phyloP scores from a whole-genome alignment of 352 stramenopile species.

The Bremia lactucae region DNA sequence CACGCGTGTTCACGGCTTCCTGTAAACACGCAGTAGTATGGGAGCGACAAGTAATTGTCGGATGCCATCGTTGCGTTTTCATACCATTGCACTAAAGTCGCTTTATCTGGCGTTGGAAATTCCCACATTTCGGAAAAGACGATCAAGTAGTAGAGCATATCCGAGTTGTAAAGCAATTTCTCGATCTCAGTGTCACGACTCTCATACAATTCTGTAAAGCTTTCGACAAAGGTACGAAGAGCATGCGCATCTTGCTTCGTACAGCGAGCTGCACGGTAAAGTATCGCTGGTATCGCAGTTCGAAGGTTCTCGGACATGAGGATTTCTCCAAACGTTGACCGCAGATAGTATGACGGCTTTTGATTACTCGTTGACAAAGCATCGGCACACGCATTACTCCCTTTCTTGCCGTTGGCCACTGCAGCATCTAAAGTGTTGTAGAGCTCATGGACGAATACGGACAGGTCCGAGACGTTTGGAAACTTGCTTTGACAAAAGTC shows the following conservation, averaged over 20 bases:
- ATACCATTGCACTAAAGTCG: conserved; percentile 45
- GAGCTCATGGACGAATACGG: conserved; percentile 35
- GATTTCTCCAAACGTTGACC: conserved; percentile 46
- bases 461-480: conserved; percentile 32
- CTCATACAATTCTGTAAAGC: conserved; percentile 1
- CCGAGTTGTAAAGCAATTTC: conserved; percentile 44
- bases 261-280: conserved; percentile 42
- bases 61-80: conserved; percentile 49
- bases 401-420: conserved; percentile 22
- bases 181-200: conserved; percentile 29
- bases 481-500: conserved; percentile 60
- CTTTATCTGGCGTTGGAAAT: conserved; percentile 38
- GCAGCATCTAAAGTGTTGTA: conserved; percentile 45
- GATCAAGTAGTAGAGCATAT: conserved; percentile 72
- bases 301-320: conserved; percentile 36
- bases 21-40: conserved; percentile 74
- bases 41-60: conserved; percentile 54
- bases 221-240: conserved; percentile 28
- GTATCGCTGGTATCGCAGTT: conserved; percentile 38
- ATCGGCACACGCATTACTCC: conserved; percentile 38
- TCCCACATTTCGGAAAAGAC: conserved; percentile 76
- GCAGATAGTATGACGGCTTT: conserved; percentile 61
- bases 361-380: conserved; percentile 25
- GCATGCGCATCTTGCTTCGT: conserved; percentile 24
- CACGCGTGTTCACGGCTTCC: conserved; percentile 50